Conservation (phyloP, 768 basidiomycete genomes). For the Pleurotus tuoliensis region DNA sequence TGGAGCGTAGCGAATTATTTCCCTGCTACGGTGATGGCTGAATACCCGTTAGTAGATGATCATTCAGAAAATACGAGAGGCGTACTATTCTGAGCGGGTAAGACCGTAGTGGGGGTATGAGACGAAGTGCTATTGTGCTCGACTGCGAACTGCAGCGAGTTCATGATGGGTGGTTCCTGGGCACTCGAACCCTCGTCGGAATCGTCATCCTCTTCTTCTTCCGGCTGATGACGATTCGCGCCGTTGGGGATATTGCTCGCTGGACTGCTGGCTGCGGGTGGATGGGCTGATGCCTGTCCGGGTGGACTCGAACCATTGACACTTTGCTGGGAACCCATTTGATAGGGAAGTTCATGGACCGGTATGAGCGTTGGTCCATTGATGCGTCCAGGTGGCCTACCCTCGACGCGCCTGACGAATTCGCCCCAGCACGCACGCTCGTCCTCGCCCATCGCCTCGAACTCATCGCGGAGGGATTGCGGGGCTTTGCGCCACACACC, state of each 20-base stretch:
- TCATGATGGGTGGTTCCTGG: not conserved
- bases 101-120: not conserved
- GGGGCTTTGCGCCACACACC: conserved; percentile 62
- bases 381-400: conserved; percentile 28
- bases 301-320: not conserved
- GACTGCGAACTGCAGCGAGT: not conserved
- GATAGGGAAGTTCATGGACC: conserved; percentile 8
- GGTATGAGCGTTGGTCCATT: conserved; percentile 5
- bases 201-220: conserved; percentile 2
- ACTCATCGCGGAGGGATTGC: conserved; percentile 40
- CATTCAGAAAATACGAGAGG: no score
- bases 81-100: not conserved
- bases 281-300: not conserved
- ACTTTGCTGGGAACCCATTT: not conserved
- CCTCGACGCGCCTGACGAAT: conserved; percentile 61
- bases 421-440: conserved; percentile 67
- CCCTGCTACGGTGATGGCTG: not conserved
- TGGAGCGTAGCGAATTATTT: not conserved
- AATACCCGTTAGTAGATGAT: not conserved
- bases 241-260: not conserved
- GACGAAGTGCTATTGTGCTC: not conserved
- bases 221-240: not conserved
- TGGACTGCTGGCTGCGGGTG: not conserved
- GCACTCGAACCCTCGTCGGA: not conserved
- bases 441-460: conserved; percentile 49